A percentile compares a stretch with the other conserved stretches of the same genome.
Evolutionary conservation across 2,329 filamentous ascomycete species (phyloP).

Genomic region (Aspergillus carbonarius): DNA sequence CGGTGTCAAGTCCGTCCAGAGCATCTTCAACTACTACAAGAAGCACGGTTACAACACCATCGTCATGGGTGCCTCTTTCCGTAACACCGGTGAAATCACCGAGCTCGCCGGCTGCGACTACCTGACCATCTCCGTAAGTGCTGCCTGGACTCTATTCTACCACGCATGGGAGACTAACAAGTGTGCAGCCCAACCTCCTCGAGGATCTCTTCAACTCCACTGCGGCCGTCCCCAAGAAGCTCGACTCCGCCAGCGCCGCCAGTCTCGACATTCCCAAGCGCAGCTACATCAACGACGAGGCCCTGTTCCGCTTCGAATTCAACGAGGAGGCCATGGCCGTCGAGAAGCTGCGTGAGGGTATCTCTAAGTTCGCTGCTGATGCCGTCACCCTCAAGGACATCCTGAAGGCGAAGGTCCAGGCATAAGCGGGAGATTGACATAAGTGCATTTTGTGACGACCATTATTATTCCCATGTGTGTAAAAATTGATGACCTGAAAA

Average conservation of each 20-base stretch:
- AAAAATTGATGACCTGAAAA: conserved; percentile 26
- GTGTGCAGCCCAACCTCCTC: conserved; percentile 76
- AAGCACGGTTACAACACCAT: conserved; percentile 99
- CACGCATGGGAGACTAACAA: conserved; percentile 15
- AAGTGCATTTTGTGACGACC: conserved; percentile 8
- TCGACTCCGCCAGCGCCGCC: conserved; percentile 67
- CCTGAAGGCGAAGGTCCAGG: conserved; percentile 78
- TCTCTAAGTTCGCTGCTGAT: conserved; percentile 98
- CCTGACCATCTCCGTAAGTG: conserved; percentile 87
- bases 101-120: conserved; percentile 98
- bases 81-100: conserved; percentile 93
- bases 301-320: conserved; percentile 95
- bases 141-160: background rate
- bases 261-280: conserved; percentile 80
- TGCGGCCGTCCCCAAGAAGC: conserved; percentile 85
- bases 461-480: conserved; percentile 16
- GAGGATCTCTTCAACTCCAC: conserved; percentile 89
- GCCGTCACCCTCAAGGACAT: conserved; percentile 91
- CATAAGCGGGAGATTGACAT: conserved; percentile 27
- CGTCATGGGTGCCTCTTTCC: conserved; percentile 99
- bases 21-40: conserved; percentile 99
- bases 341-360: conserved; percentile 98
- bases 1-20: conserved; percentile 88
- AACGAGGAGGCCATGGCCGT: conserved; percentile 99
- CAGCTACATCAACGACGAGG: conserved; percentile 85